These are phyloP conservation scores for Mimosa pudica DNA, from an alignment of 306 rosid genomes.

Conservation along the genomic window DNA sequence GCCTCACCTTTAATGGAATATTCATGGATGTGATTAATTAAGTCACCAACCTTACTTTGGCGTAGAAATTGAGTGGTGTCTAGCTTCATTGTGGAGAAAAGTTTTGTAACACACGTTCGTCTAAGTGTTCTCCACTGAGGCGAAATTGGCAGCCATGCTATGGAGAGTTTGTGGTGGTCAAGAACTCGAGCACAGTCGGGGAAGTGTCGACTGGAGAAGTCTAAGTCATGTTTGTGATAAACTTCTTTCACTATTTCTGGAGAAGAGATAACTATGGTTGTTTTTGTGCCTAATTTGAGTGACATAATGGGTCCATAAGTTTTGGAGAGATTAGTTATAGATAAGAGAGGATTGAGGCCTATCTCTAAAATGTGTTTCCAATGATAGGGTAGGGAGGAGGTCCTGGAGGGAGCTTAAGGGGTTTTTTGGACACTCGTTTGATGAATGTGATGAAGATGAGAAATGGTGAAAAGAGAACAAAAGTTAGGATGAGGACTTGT, in stretches of 20 bases:
- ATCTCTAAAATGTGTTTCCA: background rate
- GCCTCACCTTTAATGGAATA: background rate
- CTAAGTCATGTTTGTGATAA: background rate
- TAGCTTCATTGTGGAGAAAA: background rate
- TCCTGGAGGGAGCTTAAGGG: background rate
- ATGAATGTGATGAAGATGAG: background rate
- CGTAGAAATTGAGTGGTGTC: background rate
- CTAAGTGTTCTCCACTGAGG: background rate
- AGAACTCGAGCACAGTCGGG: background rate
- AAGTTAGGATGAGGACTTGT: background rate
- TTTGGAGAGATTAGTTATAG: background rate
- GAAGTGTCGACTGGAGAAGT: background rate
- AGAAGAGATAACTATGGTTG: background rate
- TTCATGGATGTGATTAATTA: background rate
- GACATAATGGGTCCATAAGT: background rate
- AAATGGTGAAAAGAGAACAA: background rate
- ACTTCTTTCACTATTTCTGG: background rate
- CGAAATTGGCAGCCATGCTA: background rate
- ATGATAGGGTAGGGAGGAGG: background rate
- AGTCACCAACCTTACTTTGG: background rate
- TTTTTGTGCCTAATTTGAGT: background rate
- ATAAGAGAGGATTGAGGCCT: background rate
- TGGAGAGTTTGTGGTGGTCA: background rate
- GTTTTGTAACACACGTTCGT: background rate
- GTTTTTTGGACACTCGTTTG: background rate